Conservation (phyloP, 805 yeast genomes). For the Tanozyma kutaoensis region DNA sequence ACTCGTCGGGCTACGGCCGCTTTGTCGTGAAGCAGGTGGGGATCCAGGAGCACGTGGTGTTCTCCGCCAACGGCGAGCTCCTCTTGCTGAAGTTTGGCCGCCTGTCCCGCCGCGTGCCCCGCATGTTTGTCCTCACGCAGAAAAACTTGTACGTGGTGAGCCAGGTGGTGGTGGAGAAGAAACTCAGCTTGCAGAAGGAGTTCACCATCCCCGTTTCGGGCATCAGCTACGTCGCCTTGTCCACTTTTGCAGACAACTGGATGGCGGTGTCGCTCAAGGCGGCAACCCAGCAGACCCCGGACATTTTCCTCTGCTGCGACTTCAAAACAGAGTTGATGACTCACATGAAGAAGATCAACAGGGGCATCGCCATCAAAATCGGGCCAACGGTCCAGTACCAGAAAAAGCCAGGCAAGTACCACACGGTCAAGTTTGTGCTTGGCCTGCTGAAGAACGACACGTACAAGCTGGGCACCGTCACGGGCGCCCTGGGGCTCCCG, state of each 20-base stretch:
- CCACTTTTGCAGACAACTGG: constrained; percentile 88
- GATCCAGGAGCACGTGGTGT: constrained; percentile 54
- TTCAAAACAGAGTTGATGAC: constrained; percentile 87
- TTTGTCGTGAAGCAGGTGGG: constrained; percentile 60
- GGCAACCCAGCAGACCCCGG: constrained; percentile 48
- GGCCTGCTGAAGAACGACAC: constrained; percentile 49
- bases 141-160: constrained; percentile 55
- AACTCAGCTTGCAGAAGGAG: constrained; percentile 47
- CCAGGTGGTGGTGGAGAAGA: constrained; percentile 52
- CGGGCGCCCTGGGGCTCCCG: constrained; percentile 69
- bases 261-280: constrained; percentile 45
- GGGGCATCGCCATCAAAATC: constrained; percentile 46
- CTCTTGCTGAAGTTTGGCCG: constrained; percentile 83
- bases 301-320: constrained; percentile 63
- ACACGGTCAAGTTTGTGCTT: constrained; percentile 53
- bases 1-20: constrained; percentile 54
- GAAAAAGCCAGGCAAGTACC: constrained; percentile 83
- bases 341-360: constrained; percentile 50
- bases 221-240: constrained; percentile 52
- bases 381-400: constrained; percentile 68
- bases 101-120: constrained; percentile 66
- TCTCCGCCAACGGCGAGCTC: constrained; percentile 73
- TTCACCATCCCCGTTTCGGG: constrained; percentile 43
- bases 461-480: constrained; percentile 82
- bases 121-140: constrained; percentile 59